Conservation (phyloP, 257 asterid genomes). For the Linderniella brevidens region DNA sequence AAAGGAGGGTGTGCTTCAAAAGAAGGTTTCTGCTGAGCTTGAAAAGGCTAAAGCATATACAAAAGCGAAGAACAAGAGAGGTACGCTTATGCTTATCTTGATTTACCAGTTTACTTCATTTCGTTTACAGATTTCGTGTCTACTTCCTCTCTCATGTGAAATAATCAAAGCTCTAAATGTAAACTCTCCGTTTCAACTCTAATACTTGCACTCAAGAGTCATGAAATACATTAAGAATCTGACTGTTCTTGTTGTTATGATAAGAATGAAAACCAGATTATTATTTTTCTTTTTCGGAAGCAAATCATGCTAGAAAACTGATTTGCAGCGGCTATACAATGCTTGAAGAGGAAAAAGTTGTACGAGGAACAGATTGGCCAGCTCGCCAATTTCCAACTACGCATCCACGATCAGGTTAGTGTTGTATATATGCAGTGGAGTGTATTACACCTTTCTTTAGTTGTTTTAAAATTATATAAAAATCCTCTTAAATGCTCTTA, state of each 20-base stretch:
- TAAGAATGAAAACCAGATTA: no score
- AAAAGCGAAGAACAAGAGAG: slow-evolving; percentile 66
- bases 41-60: slow-evolving; percentile 71
- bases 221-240: no score
- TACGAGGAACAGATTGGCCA: slow-evolving; percentile 70
- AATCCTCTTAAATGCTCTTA: not conserved
- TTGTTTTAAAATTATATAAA: slow-evolving; percentile 2
- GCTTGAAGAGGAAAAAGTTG: slow-evolving; percentile 70
- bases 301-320: slow-evolving; percentile 9
- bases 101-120: no score
- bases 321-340: slow-evolving; percentile 67
- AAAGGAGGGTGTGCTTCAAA: slow-evolving; percentile 54
- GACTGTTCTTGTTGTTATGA: no score
- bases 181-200: no score
- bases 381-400: slow-evolving; percentile 74
- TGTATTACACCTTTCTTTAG: slow-evolving; percentile 5
- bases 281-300: no score
- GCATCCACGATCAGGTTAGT: slow-evolving; percentile 76
- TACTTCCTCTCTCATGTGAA: no score
- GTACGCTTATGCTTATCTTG: slow-evolving; percentile 17
- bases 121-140: not conserved
- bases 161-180: no score
- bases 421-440: no score
- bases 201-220: no score
- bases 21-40: slow-evolving; percentile 55